Evolutionary conservation across 257 asterid genomes (phyloP), one percentile per base, ranked within the genome.

Genomic region (Eustoma russellianum): DNA sequence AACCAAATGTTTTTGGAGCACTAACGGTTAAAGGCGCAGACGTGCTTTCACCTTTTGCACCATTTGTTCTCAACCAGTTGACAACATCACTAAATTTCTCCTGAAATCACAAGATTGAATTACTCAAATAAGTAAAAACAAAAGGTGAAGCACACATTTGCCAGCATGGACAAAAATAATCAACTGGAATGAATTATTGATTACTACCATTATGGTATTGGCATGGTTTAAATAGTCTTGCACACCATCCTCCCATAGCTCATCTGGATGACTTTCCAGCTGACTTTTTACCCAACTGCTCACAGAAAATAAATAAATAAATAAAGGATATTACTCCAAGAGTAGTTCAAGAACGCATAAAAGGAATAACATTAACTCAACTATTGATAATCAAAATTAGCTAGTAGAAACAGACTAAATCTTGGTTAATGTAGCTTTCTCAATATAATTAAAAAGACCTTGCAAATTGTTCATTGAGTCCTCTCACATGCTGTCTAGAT

Each of bases 241-340:
- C 47, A 72, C 70, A 63, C 97, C 99, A 55, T 88, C 99, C 67
- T 83, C 95, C 99, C 99, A 92, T 50, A 92, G 95, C 78, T 88
- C 99, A 65, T 92, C 97, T 33, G 99, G 97, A 65, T 92, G 93
- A 74, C 83, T 78, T 61, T 77, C 78, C 54, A 92, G 49, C 61
- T 88, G 99, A 19, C 68, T 59, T 75, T 83, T 94, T 60, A 92
- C 76, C 99, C 99, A 92, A 77, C 99, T 92, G 97, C 54, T 33
- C 13, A 12, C 33, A 43, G 16, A 3, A 7, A 33, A 9, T 34
- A 17, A 13, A 13, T 6, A 34, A 15, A 48, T 13, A 12, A 18
- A 14, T 5, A 12, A 50, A n/a, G 7, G 12, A 3, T 13, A 13
- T 3, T 10, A 19, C 7, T n/a, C 33, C 3, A 41, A 2, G 24